Percentiles rank a stretch among this genome's conserved stretches.
Evolutionary conservation across 805 yeast genomes (phyloP).

Genomic region (Sugiyamaella smithiae): DNA sequence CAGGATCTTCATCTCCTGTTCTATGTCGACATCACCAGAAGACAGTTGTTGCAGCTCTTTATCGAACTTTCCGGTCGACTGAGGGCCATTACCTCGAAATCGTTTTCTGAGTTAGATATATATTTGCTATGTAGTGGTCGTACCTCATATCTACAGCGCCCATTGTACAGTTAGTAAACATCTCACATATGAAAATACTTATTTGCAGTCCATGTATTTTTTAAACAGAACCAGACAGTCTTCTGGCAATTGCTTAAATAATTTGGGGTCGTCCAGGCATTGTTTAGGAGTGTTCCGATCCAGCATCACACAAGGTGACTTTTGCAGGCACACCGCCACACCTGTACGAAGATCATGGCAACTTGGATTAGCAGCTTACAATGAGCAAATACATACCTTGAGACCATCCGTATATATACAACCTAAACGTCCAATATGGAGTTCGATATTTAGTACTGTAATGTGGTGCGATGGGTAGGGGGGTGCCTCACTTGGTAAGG

Average conservation of each 20-base stretch:
- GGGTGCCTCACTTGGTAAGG: too few species aligned
- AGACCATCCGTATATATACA: not conserved
- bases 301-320: slow-evolving; percentile 93
- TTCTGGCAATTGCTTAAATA: slow-evolving; percentile 76
- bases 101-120: slow-evolving; percentile 52
- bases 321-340: slow-evolving; percentile 91
- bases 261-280: slow-evolving; percentile 77
- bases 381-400: not conserved
- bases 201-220: slow-evolving; percentile 83
- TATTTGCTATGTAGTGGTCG: slow-evolving; percentile 9
- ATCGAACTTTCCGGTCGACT: slow-evolving; percentile 90
- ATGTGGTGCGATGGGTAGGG: too few species aligned
- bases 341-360: slow-evolving; percentile 93
- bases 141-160: slow-evolving; percentile 52
- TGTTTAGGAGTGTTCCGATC: slow-evolving; percentile 87
- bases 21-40: slow-evolving; percentile 76
- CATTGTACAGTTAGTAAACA: slow-evolving; percentile 7
- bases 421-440: not conserved
- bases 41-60: slow-evolving; percentile 78
- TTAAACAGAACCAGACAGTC: slow-evolving; percentile 80
- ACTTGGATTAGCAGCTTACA: slow-evolving; percentile 39
- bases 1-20: slow-evolving; percentile 74
- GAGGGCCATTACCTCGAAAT: slow-evolving; percentile 89
- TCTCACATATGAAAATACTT: slow-evolving; percentile 10
- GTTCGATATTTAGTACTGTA: too few species aligned